A percentile compares a stretch with the other conserved stretches of the same genome.
These are phyloP conservation scores for Vigna radiata DNA, from an alignment of 306 rosid genomes.

Conservation along the genomic window DNA sequence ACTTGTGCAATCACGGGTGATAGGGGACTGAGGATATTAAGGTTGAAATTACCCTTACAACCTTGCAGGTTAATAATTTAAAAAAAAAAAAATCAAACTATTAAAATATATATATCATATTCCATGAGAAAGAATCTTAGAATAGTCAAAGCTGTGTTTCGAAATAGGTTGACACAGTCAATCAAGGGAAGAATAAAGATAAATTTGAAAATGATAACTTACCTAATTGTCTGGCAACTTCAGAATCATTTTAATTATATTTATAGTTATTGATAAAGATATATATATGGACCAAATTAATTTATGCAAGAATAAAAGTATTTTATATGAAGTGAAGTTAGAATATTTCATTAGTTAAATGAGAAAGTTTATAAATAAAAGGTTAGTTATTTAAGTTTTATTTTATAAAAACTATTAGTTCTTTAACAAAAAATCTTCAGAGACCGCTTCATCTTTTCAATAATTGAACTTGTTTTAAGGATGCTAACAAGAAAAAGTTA, in stretches of 20 bases:
- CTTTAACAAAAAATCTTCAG: no score
- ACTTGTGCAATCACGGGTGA: neutral
- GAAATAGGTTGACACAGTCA: neutral
- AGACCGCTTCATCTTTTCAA: no score
- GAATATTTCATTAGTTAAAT: no score
- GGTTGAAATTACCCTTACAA: neutral
- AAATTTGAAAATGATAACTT: conserved; percentile 6
- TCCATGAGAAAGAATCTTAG: neutral
- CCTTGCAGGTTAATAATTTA: neutral
- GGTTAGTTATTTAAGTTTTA: no score
- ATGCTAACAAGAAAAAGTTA: no score
- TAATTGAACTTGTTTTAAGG: no score
- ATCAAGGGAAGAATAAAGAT: neutral
- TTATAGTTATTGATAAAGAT: neutral
- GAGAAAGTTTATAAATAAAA: no score
- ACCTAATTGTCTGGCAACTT: neutral
- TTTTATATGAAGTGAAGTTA: no score
- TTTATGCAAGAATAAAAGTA: no score
- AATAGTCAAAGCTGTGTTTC: conserved; percentile 1
- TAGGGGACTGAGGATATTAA: no score
- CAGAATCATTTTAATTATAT: neutral
- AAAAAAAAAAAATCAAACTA: neutral
- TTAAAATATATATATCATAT: neutral
- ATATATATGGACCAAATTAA: no score
- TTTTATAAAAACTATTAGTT: no score